Percentiles rank a stretch among this genome's conserved stretches.
Evolutionary conservation across 1,284 basidiomycete species (phyloP).

Genomic region (Bondarzewia mesenterica): DNA sequence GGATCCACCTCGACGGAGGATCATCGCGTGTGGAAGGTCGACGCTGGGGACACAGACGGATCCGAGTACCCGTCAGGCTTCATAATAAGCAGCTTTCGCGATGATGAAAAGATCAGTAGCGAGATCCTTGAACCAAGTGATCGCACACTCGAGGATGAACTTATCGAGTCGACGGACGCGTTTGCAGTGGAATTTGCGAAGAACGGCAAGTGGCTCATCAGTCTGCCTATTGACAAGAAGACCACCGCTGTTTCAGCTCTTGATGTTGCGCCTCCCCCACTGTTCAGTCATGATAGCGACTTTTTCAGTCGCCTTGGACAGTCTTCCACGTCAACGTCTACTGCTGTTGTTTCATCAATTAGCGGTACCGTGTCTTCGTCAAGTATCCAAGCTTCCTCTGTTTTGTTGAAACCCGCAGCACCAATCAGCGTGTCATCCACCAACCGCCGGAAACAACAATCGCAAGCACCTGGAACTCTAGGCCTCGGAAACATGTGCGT

Average conservation of each 20-base stretch:
- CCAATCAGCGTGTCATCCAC: slow-evolving; percentile 14
- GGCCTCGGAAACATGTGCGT: slow-evolving; percentile 84
- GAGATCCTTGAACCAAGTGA: slow-evolving; percentile 28
- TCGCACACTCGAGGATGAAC: slow-evolving; percentile 49
- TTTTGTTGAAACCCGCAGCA: slow-evolving; percentile 14
- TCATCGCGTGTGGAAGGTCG: slow-evolving; percentile 56
- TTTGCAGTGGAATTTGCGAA: slow-evolving; percentile 61
- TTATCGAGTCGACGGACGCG: slow-evolving; percentile 48
- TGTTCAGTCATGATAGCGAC: slow-evolving; percentile 47
- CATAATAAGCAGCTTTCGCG: slow-evolving; percentile 21
- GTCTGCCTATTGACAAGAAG: slow-evolving; percentile 13
- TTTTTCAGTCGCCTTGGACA: slow-evolving; percentile 48
- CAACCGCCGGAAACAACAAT: slow-evolving; percentile 15
- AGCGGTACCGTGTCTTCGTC: not conserved
- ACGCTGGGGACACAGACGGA: slow-evolving; percentile 14
- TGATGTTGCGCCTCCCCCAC: slow-evolving; percentile 26
- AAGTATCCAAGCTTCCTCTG: slow-evolving; percentile 14
- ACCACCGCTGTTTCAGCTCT: slow-evolving; percentile 9
- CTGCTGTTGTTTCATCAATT: not conserved
- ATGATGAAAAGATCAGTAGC: slow-evolving; percentile 19
- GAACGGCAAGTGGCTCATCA: slow-evolving; percentile 43
- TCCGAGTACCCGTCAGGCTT: slow-evolving; percentile 20
- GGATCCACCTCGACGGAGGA: slow-evolving; percentile 14
- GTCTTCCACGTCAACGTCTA: not conserved
- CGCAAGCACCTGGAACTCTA: slow-evolving; percentile 60